These are phyloP conservation scores for Symbiodinium pilosum DNA, from an alignment of 73 alveolate species.

Conservation along the genomic window DNA sequence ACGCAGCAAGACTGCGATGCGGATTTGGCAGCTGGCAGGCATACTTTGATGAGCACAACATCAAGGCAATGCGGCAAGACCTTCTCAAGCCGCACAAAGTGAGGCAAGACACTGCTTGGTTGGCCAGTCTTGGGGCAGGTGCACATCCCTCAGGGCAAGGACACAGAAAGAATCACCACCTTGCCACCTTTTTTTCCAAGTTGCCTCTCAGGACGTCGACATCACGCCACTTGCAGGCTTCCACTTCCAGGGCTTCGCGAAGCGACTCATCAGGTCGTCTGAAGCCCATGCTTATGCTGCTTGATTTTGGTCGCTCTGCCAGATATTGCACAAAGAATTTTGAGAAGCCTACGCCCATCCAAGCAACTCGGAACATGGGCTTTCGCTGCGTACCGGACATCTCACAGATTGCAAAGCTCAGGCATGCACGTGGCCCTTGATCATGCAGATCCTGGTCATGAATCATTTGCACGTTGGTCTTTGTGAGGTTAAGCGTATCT, in stretches of 20 bases:
- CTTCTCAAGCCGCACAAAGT: too few species aligned
- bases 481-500: background rate
- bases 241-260: constrained; percentile 82
- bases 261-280: constrained; percentile 40
- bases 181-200: background rate
- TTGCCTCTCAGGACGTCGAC: constrained; percentile 60
- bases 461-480: background rate
- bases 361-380: constrained; percentile 95
- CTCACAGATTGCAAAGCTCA: background rate
- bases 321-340: constrained; percentile 96
- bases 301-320: background rate
- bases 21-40: background rate
- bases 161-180: too few species aligned
- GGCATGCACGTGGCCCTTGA: constrained; percentile 97
- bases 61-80: too few species aligned
- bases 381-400: background rate
- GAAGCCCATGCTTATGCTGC: background rate
- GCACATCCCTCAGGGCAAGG: constrained; percentile 83
- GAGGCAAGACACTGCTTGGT: too few species aligned
- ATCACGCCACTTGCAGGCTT: constrained; percentile 91
- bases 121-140: too few species aligned
- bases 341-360: constrained; percentile 98
- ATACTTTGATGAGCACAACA: constrained; percentile 59
- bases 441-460: constrained; percentile 96
- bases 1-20: background rate